Base-by-base conservation (phyloP, 208 protist species). In the Acanthamoeba healyi region DNA sequence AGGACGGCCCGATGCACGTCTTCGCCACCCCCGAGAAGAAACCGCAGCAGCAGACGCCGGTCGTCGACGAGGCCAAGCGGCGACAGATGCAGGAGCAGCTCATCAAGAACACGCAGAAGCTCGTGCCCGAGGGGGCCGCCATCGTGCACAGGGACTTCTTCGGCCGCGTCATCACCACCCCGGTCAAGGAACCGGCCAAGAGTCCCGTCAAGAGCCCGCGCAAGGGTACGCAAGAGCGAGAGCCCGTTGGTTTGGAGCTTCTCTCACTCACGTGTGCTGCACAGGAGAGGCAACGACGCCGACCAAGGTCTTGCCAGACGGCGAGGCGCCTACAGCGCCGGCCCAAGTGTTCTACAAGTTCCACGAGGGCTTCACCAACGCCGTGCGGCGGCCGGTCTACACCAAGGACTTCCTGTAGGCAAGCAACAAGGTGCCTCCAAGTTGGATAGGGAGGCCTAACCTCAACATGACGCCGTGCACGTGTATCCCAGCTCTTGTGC, bases 341-440 rank as follows among this genome's bases (percentile, higher is more conserved):
- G 70, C 70, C 19, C 19, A 81, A 38, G 70, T 81, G 22, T 81
- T 81, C 40, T 81, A 81, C 70, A 81, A 81, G 87, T 92, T 79
- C 63, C 87, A 92, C 87, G 87, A 92, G 46, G 87, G 87, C 58
- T 92, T 92, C 87, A 92, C 58, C 87, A 92, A 92, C 58, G 87
- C 87, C 42, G 87, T 92, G 58, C 87, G 87, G n/a, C 34, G 87
- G n/a, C 34, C 87, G 38, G 87, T 92, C 32, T 77, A 77, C 87
- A 24, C 26, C 61, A 72, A 74, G 38, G 87, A 92, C 61, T 92
- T 92, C 56, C 24, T 92, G 56, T 92, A 74, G 19, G 12, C 3
- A 61, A 3, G 10, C 22, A 19, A 15, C 54, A 61, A 61, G 54
- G 19, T 19, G 15, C 49, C 49, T 19, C 49, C 49, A 54, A 54